These are phyloP conservation scores for Pseudopithomyces maydicus DNA, from an alignment of 2,329 filamentous ascomycete species.

Conservation along the genomic window DNA sequence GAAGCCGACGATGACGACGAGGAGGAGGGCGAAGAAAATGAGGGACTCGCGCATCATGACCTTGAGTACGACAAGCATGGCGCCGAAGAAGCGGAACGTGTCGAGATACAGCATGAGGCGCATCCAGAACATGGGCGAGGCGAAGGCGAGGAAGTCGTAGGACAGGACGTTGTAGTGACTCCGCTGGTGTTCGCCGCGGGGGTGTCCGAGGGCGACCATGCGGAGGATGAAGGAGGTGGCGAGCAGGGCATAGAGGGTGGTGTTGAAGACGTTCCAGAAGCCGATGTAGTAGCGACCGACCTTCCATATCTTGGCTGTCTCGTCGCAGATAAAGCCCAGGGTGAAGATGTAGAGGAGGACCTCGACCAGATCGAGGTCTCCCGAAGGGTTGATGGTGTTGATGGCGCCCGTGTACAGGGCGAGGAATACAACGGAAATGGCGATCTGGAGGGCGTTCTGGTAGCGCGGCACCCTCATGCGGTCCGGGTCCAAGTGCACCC, in stretches of 20 bases:
- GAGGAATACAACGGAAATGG: constrained; percentile 83
- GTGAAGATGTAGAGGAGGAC: constrained; percentile 89
- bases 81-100: constrained; percentile 92
- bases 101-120: constrained; percentile 91
- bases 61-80: constrained; percentile 96
- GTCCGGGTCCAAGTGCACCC: constrained; percentile 87
- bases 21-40: constrained; percentile 92
- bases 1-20: constrained; percentile 84
- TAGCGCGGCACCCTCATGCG: constrained; percentile 92
- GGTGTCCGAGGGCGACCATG: constrained; percentile 75
- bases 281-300: constrained; percentile 88
- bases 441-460: constrained; percentile 86
- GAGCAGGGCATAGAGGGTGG: constrained; percentile 77
- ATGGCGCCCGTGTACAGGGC: constrained; percentile 87
- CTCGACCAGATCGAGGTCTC: constrained; percentile 84
- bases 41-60: constrained; percentile 70
- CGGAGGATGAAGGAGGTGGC: constrained; percentile 79
- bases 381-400: constrained; percentile 87
- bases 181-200: constrained; percentile 55
- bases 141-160: constrained; percentile 94
- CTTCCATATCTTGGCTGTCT: constrained; percentile 88
- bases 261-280: constrained; percentile 98
- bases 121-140: constrained; percentile 96
- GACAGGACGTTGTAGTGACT: constrained; percentile 75
- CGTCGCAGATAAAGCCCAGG: constrained; percentile 86